These are phyloP conservation scores for Hericium coralloides DNA, from an alignment of 768 basidiomycete genomes.

Conservation along the genomic window DNA sequence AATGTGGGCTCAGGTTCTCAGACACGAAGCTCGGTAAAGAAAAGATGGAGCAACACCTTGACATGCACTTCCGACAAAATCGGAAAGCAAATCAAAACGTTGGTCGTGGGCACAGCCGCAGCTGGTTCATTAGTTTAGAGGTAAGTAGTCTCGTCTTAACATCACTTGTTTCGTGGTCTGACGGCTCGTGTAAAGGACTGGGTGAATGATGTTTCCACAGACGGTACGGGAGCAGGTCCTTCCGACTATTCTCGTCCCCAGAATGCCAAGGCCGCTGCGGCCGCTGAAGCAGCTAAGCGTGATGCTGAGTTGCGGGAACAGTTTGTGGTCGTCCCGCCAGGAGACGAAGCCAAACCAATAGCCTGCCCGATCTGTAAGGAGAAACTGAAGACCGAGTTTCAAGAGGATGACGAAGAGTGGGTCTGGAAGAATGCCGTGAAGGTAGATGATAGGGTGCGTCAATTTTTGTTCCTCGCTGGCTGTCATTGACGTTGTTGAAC, in stretches of 20 bases:
- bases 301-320: constrained; percentile 68
- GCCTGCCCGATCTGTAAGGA: constrained; percentile 98
- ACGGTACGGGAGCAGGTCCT: constrained; percentile 63
- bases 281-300: constrained; percentile 59
- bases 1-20: constrained; percentile 84
- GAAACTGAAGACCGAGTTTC: constrained; percentile 78
- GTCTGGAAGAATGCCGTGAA: constrained; percentile 89
- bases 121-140: constrained; percentile 81
- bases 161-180: neutral
- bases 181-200: constrained; percentile 56
- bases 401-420: constrained; percentile 97
- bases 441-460: constrained; percentile 75
- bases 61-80: constrained; percentile 95
- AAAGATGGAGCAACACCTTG: constrained; percentile 79
- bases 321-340: constrained; percentile 84
- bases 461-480: neutral
- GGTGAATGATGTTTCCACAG: constrained; percentile 58
- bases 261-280: constrained; percentile 49
- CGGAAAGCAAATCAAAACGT: constrained; percentile 68
- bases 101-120: constrained; percentile 81
- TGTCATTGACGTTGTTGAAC: neutral
- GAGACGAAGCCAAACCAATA: constrained; percentile 74
- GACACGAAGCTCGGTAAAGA: constrained; percentile 66
- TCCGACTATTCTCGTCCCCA: constrained; percentile 41
- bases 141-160: constrained; percentile 34